Conservation (phyloP, 2,329 filamentous ascomycete genomes). For the Ophiobolus disseminans region DNA sequence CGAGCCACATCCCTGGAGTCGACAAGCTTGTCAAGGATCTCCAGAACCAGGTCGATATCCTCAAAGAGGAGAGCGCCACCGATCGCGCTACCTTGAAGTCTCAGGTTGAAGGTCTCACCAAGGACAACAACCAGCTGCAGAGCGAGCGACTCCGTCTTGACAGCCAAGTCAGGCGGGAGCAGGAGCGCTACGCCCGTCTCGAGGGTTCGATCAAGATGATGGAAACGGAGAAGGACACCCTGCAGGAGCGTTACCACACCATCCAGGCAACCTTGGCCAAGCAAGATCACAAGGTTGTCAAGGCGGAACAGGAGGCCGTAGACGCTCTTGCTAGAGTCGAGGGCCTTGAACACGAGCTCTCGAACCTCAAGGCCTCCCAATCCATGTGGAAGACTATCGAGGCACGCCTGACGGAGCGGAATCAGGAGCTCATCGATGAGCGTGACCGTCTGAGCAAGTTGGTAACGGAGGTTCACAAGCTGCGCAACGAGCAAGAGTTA, state of each 20-base stretch:
- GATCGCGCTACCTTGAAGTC: constrained; percentile 84
- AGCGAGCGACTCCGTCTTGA: constrained; percentile 79
- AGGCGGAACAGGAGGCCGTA: constrained; percentile 90
- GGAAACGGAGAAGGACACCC: constrained; percentile 82
- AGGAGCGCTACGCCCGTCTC: constrained; percentile 86
- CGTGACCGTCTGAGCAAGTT: constrained; percentile 82
- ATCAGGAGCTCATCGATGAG: constrained; percentile 83
- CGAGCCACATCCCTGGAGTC: constrained; percentile 70
- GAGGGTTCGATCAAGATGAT: constrained; percentile 85
- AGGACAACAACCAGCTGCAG: constrained; percentile 82
- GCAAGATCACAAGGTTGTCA: constrained; percentile 88
- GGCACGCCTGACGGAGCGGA: constrained; percentile 84
- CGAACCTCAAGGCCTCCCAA: constrained; percentile 94
- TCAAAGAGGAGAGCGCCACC: constrained; percentile 82
- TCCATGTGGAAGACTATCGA: constrained; percentile 94
- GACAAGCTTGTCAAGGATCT: constrained; percentile 83
- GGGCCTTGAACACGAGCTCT: constrained; percentile 86
- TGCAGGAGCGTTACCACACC: constrained; percentile 80
- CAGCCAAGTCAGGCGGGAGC: constrained; percentile 81
- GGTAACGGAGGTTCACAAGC: constrained; percentile 81
- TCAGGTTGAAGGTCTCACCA: constrained; percentile 80
- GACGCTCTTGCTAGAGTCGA: constrained; percentile 83
- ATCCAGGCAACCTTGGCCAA: constrained; percentile 85
- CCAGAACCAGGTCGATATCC: constrained; percentile 87
- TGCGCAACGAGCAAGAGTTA: constrained; percentile 91